These are phyloP conservation scores for Gastrolobium villosum DNA, from an alignment of 306 rosid genomes.

Conservation along the genomic window DNA sequence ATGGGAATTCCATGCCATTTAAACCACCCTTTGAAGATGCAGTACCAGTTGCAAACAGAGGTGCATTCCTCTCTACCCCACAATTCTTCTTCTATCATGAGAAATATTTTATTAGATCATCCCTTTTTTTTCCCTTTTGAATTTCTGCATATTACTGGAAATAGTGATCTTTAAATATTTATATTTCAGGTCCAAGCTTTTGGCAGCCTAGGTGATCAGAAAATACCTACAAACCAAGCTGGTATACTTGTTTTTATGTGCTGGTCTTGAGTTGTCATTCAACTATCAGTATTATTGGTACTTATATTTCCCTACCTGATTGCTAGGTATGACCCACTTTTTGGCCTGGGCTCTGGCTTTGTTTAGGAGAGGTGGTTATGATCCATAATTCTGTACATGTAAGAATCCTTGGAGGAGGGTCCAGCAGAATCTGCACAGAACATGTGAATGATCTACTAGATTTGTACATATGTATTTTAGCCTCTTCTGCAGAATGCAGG, in stretches of 20 bases:
- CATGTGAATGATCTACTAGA: conserved; percentile 54
- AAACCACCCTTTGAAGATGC: conserved; percentile 87
- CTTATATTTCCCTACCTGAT: conserved; percentile 34
- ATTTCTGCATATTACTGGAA: conserved; percentile 1
- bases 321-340: conserved; percentile 59
- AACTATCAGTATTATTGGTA: neutral
- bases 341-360: conserved; percentile 50
- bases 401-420: conserved; percentile 47
- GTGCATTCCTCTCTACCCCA: conserved; percentile 44
- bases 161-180: conserved; percentile 27
- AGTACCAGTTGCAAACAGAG: conserved; percentile 78
- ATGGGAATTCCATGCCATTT: conserved; percentile 72
- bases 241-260: conserved; percentile 48
- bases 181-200: conserved; percentile 78
- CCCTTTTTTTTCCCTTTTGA: neutral
- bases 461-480: conserved; percentile 80
- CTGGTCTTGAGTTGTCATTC: neutral
- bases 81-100: neutral
- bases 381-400: conserved; percentile 53
- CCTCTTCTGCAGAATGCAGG: conserved; percentile 78
- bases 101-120: conserved; percentile 8
- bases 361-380: conserved; percentile 48
- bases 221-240: conserved; percentile 40
- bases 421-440: conserved; percentile 51
- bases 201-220: conserved; percentile 83